A percentile compares a stretch with the other conserved stretches of the same genome.
phyloP scores from a whole-genome alignment of 1,139 yeast species.

The Ashbya aceris region DNA sequence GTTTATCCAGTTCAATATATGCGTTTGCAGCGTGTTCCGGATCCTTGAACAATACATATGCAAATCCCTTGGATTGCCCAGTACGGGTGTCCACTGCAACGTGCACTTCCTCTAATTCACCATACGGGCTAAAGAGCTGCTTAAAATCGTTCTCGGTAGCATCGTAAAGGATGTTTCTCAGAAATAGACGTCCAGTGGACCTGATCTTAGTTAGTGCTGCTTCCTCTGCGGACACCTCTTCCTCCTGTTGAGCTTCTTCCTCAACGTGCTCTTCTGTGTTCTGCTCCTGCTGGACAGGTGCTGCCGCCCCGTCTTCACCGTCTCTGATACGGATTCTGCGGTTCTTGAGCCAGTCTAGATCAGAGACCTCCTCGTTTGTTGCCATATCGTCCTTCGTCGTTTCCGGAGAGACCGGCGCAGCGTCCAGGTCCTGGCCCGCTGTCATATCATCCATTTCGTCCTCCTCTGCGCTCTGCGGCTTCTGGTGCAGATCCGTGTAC shows the following conservation, averaged over 20 bases:
- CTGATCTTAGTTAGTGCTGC: constrained; percentile 42
- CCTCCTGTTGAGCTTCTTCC: constrained; percentile 11
- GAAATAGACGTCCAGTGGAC: constrained; percentile 72
- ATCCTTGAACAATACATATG: constrained; percentile 63
- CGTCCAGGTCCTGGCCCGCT: constrained; percentile 17
- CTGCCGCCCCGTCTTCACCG: constrained; percentile 21
- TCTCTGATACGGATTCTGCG: constrained; percentile 69
- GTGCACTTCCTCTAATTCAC: constrained; percentile 70
- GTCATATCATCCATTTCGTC: constrained; percentile 30
- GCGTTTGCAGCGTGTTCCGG: constrained; percentile 71
- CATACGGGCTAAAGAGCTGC: constrained; percentile 38
- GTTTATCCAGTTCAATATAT: constrained; percentile 65
- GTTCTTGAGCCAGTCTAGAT: constrained; percentile 80
- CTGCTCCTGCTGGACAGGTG: constrained; percentile 5
- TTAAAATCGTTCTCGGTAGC: constrained; percentile 74
- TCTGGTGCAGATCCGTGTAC: constrained; percentile 43
- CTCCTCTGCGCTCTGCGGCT: constrained; percentile 24
- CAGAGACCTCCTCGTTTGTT: constrained; percentile 52
- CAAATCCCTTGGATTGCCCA: constrained; percentile 88
- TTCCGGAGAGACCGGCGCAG: constrained; percentile 9
- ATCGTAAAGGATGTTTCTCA: constrained; percentile 76
- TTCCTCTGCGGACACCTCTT: constrained; percentile 36
- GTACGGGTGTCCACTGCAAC: constrained; percentile 85
- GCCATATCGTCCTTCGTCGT: constrained; percentile 29
- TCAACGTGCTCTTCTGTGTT: constrained; percentile 4